Base-by-base conservation (phyloP, 108 stramenopile genomes). In the Pelagomonas calceolata region DNA sequence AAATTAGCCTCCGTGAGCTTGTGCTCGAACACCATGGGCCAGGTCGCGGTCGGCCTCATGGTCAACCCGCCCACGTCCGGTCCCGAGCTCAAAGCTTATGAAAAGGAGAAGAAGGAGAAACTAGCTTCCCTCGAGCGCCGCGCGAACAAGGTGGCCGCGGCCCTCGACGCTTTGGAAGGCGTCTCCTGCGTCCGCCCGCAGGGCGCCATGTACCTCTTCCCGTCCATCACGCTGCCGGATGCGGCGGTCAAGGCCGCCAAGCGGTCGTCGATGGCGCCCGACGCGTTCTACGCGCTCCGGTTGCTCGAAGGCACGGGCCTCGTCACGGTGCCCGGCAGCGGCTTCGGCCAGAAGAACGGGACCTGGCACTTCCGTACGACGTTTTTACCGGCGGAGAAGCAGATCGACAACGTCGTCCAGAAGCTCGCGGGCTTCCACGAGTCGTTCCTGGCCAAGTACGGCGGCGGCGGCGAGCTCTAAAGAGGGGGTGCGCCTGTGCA, bases 151-250 rank as follows among this genome's bases (percentile, higher is more conserved):
- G 79, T 98, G 36, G 87, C 82, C 60, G 78, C 85, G 30, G 94
- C 92, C 29, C 83, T 99, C 65, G 91, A 96, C 76, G 69, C 66
- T 30, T 85, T 96, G 70, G 86, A 90, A 18, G 98, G 98, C 35
- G 89, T 99, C 66, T 76, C 82, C 21, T 99, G 98, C 74, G 81
- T 90, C 66, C 86, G 87, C 71, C 89, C 93, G 18, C 87, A 95
- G 60, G 98, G 96, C 3, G 92, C 94, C 60, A 92, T 98, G 92
- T 98, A 98, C 83, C 88, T 88, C 66, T 98, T 98, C 74, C 97
- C 97, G 0, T 76, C 73, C 34, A 88, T 97, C 30, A 63, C 81
- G 30, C 81, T 98, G 75, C 94, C 97, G 18, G 66, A 64, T 0
- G 82, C 81, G 18, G 96, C 91, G 7, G 84, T 97, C 44, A 74